phyloP scores from a whole-genome alignment of 1,139 yeast genomes.

The Geotrichum restrictum region DNA sequence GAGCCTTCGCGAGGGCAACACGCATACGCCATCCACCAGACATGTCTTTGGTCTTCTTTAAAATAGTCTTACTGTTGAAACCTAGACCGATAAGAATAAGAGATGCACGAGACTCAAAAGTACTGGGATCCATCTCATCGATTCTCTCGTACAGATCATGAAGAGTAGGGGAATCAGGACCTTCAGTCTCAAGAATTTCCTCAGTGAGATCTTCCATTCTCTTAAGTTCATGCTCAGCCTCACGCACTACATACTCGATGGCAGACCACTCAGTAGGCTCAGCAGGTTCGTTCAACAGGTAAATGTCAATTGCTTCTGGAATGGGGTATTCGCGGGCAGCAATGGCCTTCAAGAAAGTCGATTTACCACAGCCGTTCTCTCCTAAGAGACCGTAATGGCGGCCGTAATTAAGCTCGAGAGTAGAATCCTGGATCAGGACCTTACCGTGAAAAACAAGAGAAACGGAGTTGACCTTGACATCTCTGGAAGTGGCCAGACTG shows the following conservation, averaged over 20 bases:
- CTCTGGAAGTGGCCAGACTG: slow-evolving; percentile 85
- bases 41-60: slow-evolving; percentile 94
- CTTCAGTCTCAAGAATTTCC: slow-evolving; percentile 81
- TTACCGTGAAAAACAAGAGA: slow-evolving; percentile 96
- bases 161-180: slow-evolving; percentile 84
- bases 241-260: slow-evolving; percentile 91
- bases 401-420: slow-evolving; percentile 89
- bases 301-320: slow-evolving; percentile 87
- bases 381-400: slow-evolving; percentile 89
- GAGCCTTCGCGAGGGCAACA: slow-evolving; percentile 81
- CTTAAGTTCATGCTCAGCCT: slow-evolving; percentile 90
- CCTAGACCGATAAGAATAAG: slow-evolving; percentile 95
- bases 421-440: slow-evolving; percentile 87
- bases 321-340: slow-evolving; percentile 96
- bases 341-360: slow-evolving; percentile 84
- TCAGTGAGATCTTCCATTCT: slow-evolving; percentile 89
- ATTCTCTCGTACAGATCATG: slow-evolving; percentile 92
- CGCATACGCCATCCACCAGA: slow-evolving; percentile 98
- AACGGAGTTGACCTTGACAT: slow-evolving; percentile 83
- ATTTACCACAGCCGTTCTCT: slow-evolving; percentile 98
- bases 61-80: slow-evolving; percentile 78
- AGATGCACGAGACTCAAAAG: slow-evolving; percentile 96
- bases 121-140: slow-evolving; percentile 91
- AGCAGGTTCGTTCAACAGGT: slow-evolving; percentile 94
- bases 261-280: slow-evolving; percentile 90